phyloP scores from a whole-genome alignment of 768 basidiomycete species.

The Pisolithus microcarpus region DNA sequence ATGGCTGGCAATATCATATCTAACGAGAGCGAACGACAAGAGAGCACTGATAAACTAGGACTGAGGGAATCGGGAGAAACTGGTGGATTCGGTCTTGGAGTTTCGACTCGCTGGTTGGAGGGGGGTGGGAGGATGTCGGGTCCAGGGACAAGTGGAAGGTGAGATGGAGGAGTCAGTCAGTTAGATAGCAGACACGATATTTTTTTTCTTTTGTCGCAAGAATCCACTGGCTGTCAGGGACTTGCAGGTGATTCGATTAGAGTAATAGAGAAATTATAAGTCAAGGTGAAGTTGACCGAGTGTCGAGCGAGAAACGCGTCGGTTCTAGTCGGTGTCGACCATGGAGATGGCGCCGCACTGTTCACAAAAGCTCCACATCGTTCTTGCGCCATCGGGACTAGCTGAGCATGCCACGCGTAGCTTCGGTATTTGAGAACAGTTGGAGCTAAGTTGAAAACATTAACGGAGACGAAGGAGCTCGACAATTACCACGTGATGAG shows the following conservation, averaged over 20 bases:
- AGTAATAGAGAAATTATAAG: conserved; percentile 26
- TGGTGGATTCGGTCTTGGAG: conserved; percentile 11
- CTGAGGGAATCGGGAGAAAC: conserved; percentile 13
- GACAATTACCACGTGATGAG: conserved; percentile 9
- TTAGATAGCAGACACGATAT: conserved; percentile 15
- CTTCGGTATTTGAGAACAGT: conserved; percentile 77
- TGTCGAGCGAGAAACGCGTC: conserved; percentile 1
- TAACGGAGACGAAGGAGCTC: conserved; percentile 6
- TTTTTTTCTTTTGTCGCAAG: conserved; percentile 15
- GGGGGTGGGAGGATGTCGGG: conserved; percentile 1
- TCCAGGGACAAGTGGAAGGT: conserved; percentile 8
- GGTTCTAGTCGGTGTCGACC: conserved; percentile 61
- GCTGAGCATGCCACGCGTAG: conserved; percentile 72
- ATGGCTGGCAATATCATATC: background rate
- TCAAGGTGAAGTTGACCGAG: conserved; percentile 9
- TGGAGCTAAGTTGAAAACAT: conserved; percentile 35
- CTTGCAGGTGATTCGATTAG: conserved; percentile 16
- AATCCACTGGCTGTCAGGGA: conserved; percentile 10
- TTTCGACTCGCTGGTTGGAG: conserved; percentile 11
- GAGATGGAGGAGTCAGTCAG: conserved; percentile 14
- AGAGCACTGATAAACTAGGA: conserved; percentile 12
- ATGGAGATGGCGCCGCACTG: conserved; percentile 85
- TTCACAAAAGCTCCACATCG: conserved; percentile 88
- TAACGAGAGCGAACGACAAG: background rate
- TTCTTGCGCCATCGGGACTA: conserved; percentile 55